These are phyloP conservation scores for Rhamnella rubrinervis DNA, from an alignment of 331 rosid species.

Conservation along the genomic window DNA sequence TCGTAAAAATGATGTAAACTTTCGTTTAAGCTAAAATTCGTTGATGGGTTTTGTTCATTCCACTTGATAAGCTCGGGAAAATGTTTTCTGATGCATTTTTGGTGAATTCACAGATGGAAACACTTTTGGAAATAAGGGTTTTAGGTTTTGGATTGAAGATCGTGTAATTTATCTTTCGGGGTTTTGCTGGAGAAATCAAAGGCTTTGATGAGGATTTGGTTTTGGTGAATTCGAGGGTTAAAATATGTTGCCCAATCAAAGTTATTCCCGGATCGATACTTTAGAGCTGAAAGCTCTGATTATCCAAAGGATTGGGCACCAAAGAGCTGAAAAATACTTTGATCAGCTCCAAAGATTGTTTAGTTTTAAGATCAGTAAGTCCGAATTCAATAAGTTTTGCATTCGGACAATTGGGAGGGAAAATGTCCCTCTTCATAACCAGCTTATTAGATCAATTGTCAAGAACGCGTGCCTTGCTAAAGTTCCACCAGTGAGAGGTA, in stretches of 20 bases:
- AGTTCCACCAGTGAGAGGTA: constrained; percentile 53
- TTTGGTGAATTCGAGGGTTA: constrained; percentile 25
- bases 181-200: constrained; percentile 34
- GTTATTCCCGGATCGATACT: constrained; percentile 61
- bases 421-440: constrained; percentile 74
- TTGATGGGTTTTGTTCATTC: constrained; percentile 3
- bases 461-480: constrained; percentile 73
- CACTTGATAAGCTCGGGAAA: not conserved
- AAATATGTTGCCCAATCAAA: constrained; percentile 47
- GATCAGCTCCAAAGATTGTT: constrained; percentile 63
- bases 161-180: constrained; percentile 32
- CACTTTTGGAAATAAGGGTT: constrained; percentile 51
- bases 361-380: constrained; percentile 63
- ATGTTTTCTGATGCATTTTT: constrained; percentile 33
- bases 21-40: constrained; percentile 2
- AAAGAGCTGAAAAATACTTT: constrained; percentile 69
- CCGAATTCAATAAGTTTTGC: constrained; percentile 67
- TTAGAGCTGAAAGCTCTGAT: constrained; percentile 70
- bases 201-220: constrained; percentile 27
- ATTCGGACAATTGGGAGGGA: constrained; percentile 68
- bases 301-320: constrained; percentile 60
- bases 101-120: constrained; percentile 36
- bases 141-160: constrained; percentile 40
- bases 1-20: not conserved
- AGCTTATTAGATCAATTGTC: constrained; percentile 60